These are phyloP conservation scores for Trichoderma lentiforme DNA, from an alignment of 2,329 filamentous ascomycete genomes.

Conservation along the genomic window DNA sequence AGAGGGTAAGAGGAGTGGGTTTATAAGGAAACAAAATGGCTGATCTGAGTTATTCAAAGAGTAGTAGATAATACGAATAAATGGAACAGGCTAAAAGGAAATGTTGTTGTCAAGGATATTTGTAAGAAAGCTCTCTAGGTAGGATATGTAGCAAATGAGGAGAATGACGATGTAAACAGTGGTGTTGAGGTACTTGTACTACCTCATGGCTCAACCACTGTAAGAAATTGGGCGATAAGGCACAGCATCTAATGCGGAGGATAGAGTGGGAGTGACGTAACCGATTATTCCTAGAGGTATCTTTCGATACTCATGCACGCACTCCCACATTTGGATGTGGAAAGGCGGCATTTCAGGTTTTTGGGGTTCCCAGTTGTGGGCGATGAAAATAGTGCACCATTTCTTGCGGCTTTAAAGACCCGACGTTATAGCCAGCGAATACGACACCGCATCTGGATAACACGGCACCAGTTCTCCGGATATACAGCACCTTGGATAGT, in stretches of 20 bases:
- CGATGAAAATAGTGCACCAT: not conserved
- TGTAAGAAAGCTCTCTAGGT: not conserved
- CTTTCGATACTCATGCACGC: not conserved
- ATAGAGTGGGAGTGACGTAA: not conserved
- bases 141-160: not conserved
- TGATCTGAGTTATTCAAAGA: not conserved
- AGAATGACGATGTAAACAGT: not conserved
- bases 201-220: not conserved
- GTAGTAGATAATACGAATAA: not conserved
- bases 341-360: not conserved
- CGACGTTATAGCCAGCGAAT: not conserved
- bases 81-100: not conserved
- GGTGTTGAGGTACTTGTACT: conserved; percentile 1
- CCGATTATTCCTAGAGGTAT: not conserved
- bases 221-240: not conserved
- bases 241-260: not conserved
- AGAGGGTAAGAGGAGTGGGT: not conserved
- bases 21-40: not conserved
- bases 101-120: not conserved
- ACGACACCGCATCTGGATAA: not conserved
- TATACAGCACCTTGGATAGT: not conserved
- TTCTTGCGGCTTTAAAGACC: not conserved
- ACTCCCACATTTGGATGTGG: not conserved
- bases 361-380: not conserved
- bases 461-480: not conserved